These are phyloP conservation scores for Cyclocybe aegerita DNA, from an alignment of 768 basidiomycete genomes.

Conservation along the genomic window DNA sequence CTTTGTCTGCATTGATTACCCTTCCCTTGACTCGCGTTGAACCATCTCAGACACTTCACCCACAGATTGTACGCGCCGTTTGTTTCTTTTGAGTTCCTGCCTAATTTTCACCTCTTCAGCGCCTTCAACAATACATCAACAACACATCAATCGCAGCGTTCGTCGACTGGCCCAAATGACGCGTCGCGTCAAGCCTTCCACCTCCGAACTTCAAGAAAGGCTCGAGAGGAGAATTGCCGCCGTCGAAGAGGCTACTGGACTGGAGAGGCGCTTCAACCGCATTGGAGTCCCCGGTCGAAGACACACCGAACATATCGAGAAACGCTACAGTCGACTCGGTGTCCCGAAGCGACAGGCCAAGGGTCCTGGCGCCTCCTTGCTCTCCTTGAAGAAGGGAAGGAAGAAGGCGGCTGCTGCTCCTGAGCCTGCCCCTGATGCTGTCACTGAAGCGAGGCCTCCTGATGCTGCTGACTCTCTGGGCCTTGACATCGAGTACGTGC, in stretches of 20 bases:
- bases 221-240: conserved; percentile 31
- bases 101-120: conserved; percentile 33
- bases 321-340: conserved; percentile 25
- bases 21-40: conserved; percentile 43
- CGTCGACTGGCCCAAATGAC: conserved; percentile 71
- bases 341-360: conserved; percentile 14
- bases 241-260: conserved; percentile 24
- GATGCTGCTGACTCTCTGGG: conserved; percentile 56
- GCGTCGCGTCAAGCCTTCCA: conserved; percentile 51
- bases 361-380: neutral
- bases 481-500: conserved; percentile 65
- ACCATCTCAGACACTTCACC: conserved; percentile 20
- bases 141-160: conserved; percentile 64
- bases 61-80: conserved; percentile 24
- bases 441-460: conserved; percentile 31
- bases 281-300: conserved; percentile 17
- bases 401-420: conserved; percentile 3
- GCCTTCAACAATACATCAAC: conserved; percentile 71
- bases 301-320: conserved; percentile 15
- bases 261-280: conserved; percentile 26
- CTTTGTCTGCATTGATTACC: conserved; percentile 50
- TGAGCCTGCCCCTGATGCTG: neutral
- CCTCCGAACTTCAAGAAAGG: conserved; percentile 40
- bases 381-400: conserved; percentile 5
- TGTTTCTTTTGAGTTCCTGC: neutral